Percentiles rank a stretch among this genome's conserved stretches.
phyloP scores from a whole-genome alignment of 1,284 basidiomycete species.

The Apiotrichum akiyoshidainum region DNA sequence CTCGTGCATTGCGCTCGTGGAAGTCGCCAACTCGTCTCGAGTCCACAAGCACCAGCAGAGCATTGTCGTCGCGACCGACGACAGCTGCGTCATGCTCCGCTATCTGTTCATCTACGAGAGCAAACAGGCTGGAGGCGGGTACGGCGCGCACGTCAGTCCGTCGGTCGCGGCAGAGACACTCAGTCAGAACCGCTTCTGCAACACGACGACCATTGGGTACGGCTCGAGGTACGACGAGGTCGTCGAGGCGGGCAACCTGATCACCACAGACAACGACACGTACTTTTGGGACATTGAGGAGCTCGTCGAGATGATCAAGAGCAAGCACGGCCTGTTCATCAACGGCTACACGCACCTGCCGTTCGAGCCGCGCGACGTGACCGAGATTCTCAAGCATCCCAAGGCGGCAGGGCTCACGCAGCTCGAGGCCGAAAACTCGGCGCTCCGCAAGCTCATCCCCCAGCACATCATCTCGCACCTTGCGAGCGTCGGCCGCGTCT shows the following conservation, averaged over 20 bases:
- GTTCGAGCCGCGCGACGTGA: conserved; percentile 8
- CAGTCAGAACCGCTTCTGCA: neutral
- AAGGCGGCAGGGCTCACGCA: neutral
- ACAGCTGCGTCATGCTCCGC: conserved; percentile 15
- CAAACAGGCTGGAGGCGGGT: too few relatives aligned
- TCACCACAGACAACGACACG: conserved; percentile 9
- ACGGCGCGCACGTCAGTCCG: too few relatives aligned
- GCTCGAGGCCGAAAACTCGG: conserved; percentile 5
- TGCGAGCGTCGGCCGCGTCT: neutral
- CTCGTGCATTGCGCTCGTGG: conserved; percentile 8
- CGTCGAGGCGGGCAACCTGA: conserved; percentile 5
- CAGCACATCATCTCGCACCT: neutral
- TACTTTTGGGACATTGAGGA: conserved; percentile 21
- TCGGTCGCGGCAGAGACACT: too few relatives aligned
- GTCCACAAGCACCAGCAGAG: conserved; percentile 5
- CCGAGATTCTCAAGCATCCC: conserved; percentile 8
- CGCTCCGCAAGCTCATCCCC: conserved; percentile 1
- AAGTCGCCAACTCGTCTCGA: conserved; percentile 15
- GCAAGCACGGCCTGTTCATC: conserved; percentile 12
- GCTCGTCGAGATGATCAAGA: conserved; percentile 8
- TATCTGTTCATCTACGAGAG: conserved; percentile 12
- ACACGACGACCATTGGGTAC: conserved; percentile 12
- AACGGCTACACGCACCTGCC: conserved; percentile 14
- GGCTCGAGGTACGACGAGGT: conserved; percentile 8
- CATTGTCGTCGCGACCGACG: conserved; percentile 13